Evolutionary conservation across 306 rosid genomes (phyloP), one percentile per base, ranked within the genome.

Genomic region (Quercus parvula): DNA sequence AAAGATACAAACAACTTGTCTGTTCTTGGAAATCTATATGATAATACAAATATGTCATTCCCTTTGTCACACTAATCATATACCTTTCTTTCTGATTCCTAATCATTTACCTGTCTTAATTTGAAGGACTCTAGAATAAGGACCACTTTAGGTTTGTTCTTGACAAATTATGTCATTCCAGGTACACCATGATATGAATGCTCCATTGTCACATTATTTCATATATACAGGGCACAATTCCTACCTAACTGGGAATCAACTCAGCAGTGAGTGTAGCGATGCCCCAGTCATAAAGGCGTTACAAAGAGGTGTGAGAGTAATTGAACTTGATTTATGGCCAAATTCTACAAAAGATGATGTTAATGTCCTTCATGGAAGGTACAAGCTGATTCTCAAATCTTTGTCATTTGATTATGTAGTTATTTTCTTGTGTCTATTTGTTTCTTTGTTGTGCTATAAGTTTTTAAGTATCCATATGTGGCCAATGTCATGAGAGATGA

Each of bases 221-320:
- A 94, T 92, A 91, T 91, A 92, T 70, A 94, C 99, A 79, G 99
- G 99, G 76, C 99, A 94, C 87, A 94, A 94, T 88, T 94, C 99
- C 44, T 94, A 94, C 78, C 88, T 94, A 2, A 92, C 97, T 56
- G 99, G 99, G 82, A 94, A 94, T 90, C 99, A 94, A 80, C 91
- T 94, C 17, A 94, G 94, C 86, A 92, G 99, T 70, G 95, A 91
- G 64, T 92, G 95, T 52, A 94, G 99, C 38, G 95, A 88, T 75
- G 88, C 76, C 51, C 99, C 99, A 54, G 90, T 94, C 73, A 92
- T 91, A 71, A 90, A 84, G 86, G 88, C 97, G 17, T 83, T 94
- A 83, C 85, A 84, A 59, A 62, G 70, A 51, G 97, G 97, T 15
- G 92, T 94, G 24, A 86, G 94, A 78, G 99, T 90, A 38, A 90